Evolutionary conservation across 2,329 filamentous ascomycete genomes (phyloP).

Genomic region (Chrysoporthe deuterocubensis): DNA sequence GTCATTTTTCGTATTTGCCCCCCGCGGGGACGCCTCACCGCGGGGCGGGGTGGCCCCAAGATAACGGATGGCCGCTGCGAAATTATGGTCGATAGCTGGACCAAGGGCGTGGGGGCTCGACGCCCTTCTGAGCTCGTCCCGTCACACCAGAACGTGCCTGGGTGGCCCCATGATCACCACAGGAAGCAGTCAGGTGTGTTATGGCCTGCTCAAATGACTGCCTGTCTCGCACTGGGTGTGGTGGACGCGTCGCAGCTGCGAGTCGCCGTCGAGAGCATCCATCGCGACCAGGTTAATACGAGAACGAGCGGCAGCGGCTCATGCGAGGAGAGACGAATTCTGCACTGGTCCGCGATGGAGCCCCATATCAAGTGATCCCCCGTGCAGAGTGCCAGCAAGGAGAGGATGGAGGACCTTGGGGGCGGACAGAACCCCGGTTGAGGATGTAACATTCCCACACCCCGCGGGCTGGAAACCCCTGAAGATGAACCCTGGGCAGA

Average conservation of each 20-base stretch:
- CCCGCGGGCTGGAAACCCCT: slow-evolving; percentile 27
- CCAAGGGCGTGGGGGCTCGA: slow-evolving; percentile 8
- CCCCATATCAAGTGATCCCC: not conserved
- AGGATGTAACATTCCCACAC: slow-evolving; percentile 30
- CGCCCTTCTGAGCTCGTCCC: not conserved
- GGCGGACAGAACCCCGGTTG: slow-evolving; percentile 5
- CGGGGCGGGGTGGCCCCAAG: slow-evolving; percentile 15
- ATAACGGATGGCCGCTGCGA: slow-evolving; percentile 16
- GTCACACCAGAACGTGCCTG: not conserved
- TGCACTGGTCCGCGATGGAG: slow-evolving; percentile 17
- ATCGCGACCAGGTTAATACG: not conserved
- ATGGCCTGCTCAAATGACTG: slow-evolving; percentile 10
- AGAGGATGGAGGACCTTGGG: not conserved
- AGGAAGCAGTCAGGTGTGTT: not conserved
- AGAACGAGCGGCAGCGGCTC: slow-evolving; percentile 4
- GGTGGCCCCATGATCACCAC: not conserved
- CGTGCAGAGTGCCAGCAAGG: not conserved
- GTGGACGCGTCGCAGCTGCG: slow-evolving; percentile 1
- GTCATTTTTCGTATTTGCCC: slow-evolving; percentile 8
- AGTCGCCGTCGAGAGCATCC: not conserved
- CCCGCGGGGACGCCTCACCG: slow-evolving; percentile 7
- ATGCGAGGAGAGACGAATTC: not conserved
- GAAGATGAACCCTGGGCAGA: slow-evolving; percentile 27
- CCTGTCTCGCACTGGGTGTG: not conserved
- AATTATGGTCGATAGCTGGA: slow-evolving; percentile 7